These are phyloP conservation scores for Talaromyces borbonicus DNA, from an alignment of 495 filamentous ascomycete genomes.

Conservation along the genomic window DNA sequence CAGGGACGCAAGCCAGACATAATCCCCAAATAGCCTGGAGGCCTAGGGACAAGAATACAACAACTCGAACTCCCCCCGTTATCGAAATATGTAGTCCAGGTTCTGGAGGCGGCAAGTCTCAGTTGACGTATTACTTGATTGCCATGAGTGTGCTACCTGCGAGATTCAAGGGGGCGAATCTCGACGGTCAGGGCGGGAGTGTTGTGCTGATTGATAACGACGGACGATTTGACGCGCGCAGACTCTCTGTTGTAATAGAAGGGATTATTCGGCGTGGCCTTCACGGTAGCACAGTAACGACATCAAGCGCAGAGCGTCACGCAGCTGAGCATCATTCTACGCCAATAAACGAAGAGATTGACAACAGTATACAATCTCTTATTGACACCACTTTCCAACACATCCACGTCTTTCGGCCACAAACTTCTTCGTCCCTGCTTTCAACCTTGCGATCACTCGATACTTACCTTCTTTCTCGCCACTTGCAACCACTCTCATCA, in stretches of 20 bases:
- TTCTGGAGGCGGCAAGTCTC: constrained; percentile 51
- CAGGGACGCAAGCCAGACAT: not conserved
- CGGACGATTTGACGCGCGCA: constrained; percentile 51
- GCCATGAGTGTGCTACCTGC: constrained; percentile 48
- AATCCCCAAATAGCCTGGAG: not conserved
- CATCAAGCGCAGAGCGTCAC: no score
- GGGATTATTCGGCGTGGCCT: constrained; percentile 14
- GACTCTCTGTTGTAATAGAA: constrained; percentile 36
- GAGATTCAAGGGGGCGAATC: constrained; percentile 16
- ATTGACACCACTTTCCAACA: constrained; percentile 31
- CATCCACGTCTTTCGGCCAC: constrained; percentile 46
- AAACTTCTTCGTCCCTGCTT: constrained; percentile 40
- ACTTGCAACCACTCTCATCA: constrained; percentile 17
- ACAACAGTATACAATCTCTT: constrained; percentile 21
- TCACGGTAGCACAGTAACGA: not conserved
- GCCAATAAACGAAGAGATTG: constrained; percentile 4
- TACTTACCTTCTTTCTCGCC: constrained; percentile 41
- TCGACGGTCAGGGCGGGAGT: constrained; percentile 44
- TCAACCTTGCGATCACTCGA: constrained; percentile 40
- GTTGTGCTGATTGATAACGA: constrained; percentile 65
- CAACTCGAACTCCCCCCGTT: constrained; percentile 35
- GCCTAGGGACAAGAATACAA: not conserved
- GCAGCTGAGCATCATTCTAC: not conserved
- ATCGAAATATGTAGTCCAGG: constrained; percentile 48
- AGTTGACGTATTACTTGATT: constrained; percentile 60